phyloP scores from a whole-genome alignment of 768 basidiomycete species.

The Tulasnella sp. region DNA sequence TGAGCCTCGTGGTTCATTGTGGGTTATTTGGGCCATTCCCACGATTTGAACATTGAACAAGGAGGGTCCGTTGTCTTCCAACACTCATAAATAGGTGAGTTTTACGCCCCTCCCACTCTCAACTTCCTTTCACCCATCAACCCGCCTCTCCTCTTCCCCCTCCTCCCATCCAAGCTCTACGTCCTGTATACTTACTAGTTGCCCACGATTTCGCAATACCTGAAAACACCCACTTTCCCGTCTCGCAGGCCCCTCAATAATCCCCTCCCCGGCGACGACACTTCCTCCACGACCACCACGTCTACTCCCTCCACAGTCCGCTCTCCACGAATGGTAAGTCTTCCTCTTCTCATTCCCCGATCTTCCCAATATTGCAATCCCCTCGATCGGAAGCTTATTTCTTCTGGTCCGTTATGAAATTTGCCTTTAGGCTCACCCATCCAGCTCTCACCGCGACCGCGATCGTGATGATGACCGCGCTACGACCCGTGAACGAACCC shows the following conservation, averaged over 20 bases:
- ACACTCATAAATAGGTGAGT: not conserved
- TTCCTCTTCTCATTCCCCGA: not conserved
- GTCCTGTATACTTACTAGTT: not conserved
- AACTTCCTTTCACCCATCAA: not conserved
- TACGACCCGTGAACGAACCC: constrained; percentile 12
- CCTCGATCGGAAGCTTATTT: not conserved
- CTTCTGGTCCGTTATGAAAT: not conserved
- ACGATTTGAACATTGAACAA: not conserved
- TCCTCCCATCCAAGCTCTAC: not conserved
- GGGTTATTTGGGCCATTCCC: not conserved
- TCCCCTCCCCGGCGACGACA: not conserved
- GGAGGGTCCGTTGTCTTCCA: not conserved
- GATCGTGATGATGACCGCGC: constrained; percentile 9
- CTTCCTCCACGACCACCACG: not conserved
- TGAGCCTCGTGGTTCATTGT: not conserved
- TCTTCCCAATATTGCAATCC: not conserved
- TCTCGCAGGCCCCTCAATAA: not conserved
- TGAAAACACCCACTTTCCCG: not conserved
- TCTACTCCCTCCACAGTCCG: not conserved
- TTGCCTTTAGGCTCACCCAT: constrained; percentile 6
- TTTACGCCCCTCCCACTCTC: not conserved
- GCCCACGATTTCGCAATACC: constrained; percentile 1
- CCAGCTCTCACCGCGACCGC: constrained; percentile 9
- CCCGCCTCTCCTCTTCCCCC: not conserved
- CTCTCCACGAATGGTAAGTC: not conserved